Percentiles rank a stretch among this genome's conserved stretches.
Evolutionary conservation across 768 basidiomycete species (phyloP).

Genomic region (Russula abietina): DNA sequence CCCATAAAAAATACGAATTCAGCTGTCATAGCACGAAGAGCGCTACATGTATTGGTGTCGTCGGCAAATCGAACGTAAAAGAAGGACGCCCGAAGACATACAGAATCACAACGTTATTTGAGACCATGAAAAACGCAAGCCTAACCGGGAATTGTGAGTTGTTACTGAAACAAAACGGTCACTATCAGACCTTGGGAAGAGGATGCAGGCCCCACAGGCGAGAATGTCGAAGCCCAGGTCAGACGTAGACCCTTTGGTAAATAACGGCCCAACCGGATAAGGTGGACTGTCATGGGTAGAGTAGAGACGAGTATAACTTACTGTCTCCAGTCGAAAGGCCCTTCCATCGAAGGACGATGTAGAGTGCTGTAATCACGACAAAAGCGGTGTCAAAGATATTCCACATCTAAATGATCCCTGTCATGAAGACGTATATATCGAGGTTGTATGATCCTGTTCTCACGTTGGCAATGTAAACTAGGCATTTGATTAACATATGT

Average conservation of each 20-base stretch:
- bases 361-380: constrained; percentile 61
- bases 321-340: constrained; percentile 53
- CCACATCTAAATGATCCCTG: constrained; percentile 58
- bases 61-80: not conserved
- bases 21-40: constrained; percentile 74
- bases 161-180: constrained; percentile 1
- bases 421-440: not conserved
- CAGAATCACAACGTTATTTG: constrained; percentile 75
- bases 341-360: constrained; percentile 56
- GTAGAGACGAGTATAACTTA: constrained; percentile 30
- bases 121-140: constrained; percentile 74
- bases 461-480: constrained; percentile 83
- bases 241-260: constrained; percentile 34
- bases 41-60: constrained; percentile 36
- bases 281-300: not conserved
- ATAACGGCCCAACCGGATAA: not conserved
- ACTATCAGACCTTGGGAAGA: constrained; percentile 63
- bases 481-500: constrained; percentile 8
- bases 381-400: constrained; percentile 83
- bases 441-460: not conserved
- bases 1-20: constrained; percentile 76
- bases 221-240: constrained; percentile 76
- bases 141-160: constrained; percentile 31
- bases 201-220: constrained; percentile 76
- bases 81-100: constrained; percentile 33